Percentiles rank a stretch among this genome's conserved stretches.
phyloP scores from a whole-genome alignment of 257 asterid species.

The Solanum microdontum region DNA sequence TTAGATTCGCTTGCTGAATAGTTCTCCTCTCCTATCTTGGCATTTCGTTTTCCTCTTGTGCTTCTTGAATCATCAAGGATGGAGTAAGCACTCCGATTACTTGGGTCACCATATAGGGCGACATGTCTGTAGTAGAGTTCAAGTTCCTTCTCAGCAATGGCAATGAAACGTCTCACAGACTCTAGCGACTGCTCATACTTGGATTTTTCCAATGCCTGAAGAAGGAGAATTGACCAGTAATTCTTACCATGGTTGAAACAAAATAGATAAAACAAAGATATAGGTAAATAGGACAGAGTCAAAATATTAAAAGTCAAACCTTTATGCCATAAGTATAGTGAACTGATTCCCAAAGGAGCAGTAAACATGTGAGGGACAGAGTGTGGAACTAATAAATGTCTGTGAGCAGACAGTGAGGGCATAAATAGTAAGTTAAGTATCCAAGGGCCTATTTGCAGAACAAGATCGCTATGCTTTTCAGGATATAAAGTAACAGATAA shows the following conservation, averaged over 20 bases:
- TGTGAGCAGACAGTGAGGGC: background rate
- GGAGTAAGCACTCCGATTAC: slow-evolving; percentile 42
- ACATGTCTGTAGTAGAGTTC: slow-evolving; percentile 81
- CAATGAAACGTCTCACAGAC: slow-evolving; percentile 74
- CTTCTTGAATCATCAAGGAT: slow-evolving; percentile 30
- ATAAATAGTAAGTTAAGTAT: background rate
- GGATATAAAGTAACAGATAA: background rate
- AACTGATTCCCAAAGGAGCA: background rate
- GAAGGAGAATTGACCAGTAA: background rate
- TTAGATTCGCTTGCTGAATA: slow-evolving; percentile 3
- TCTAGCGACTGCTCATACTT: slow-evolving; percentile 87
- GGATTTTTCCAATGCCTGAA: slow-evolving; percentile 82
- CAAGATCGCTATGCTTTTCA: background rate
- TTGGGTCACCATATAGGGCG: slow-evolving; percentile 77
- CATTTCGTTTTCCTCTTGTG: background rate
- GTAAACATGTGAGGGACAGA: background rate
- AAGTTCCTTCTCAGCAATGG: slow-evolving; percentile 81
- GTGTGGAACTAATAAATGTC: background rate
- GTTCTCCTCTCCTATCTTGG: background rate
- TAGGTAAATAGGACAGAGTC: background rate
- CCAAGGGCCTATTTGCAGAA: background rate
- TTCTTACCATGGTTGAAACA: background rate
- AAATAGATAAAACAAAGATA: background rate
- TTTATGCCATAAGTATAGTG: background rate
- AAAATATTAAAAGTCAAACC: background rate